These are phyloP conservation scores for Achaetomium macrosporum DNA, from an alignment of 2,329 filamentous ascomycete species.

Conservation along the genomic window DNA sequence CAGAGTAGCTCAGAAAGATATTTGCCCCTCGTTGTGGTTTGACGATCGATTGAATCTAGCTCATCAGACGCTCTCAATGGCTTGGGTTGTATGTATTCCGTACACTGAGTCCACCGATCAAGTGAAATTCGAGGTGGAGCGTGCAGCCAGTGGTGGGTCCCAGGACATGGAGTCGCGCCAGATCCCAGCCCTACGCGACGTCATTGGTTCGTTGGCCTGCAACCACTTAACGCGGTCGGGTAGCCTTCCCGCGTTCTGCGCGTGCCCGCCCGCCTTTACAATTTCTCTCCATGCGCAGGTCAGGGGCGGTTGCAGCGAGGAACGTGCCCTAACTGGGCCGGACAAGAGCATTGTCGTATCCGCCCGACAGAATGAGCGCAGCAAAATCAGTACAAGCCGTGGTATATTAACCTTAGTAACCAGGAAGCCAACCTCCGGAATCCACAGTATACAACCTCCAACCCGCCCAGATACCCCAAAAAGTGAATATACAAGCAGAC, in stretches of 20 bases:
- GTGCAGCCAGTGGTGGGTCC: background rate
- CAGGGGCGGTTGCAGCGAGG: no score
- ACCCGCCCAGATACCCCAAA: background rate
- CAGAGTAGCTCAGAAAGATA: background rate
- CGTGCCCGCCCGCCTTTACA: no score
- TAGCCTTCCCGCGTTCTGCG: no score
- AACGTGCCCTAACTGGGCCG: no score
- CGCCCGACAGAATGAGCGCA: no score
- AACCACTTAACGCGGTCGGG: conserved; percentile 17
- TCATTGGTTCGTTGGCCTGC: conserved; percentile 17
- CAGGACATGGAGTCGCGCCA: background rate
- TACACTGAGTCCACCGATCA: background rate
- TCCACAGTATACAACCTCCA: background rate
- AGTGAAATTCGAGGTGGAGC: background rate
- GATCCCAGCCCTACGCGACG: conserved; percentile 24
- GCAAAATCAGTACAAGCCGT: no score
- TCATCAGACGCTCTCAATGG: background rate
- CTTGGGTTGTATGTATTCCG: background rate
- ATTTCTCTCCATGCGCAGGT: no score
- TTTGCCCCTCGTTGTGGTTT: background rate
- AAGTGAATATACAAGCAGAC: background rate
- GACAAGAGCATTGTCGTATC: no score
- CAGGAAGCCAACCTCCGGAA: no score
- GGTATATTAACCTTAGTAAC: no score
- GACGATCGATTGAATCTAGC: background rate